Evolutionary conservation across 1,284 basidiomycete species (phyloP), one percentile per base, ranked within the genome.

Genomic region (Cutaneotrichosporon mucoides): DNA sequence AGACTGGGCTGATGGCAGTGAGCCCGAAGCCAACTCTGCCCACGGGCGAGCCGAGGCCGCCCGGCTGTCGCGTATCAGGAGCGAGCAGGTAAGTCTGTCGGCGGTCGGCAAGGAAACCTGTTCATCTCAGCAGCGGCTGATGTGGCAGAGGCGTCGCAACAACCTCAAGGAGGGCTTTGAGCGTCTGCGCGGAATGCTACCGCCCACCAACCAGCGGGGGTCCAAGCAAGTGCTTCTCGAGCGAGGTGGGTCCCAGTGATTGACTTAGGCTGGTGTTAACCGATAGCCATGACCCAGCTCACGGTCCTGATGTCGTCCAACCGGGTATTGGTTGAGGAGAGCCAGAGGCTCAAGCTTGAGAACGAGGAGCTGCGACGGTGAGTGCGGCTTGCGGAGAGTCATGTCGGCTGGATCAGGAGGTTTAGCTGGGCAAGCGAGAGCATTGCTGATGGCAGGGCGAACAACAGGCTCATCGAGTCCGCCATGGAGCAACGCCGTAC

Each of bases 221-320:
- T 89, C 87, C 83, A 92, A 93, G 80, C 87, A 90, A 55, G 88
- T 85, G 62, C 81, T 92, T 60, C 84, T 93, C 68, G 90, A 92
- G 72, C 85, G 90, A 69, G 89, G 89, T 90, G 69, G 62, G 83
- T 82, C 9, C 44, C 44, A 15, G n/a, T 2, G 3, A n/a, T n/a
- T n/a, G n/a, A n/a, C n/a, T n/a, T n/a, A n/a, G n/a, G n/a, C n/a
- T n/a, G n/a, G n/a, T n/a, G n/a, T n/a, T n/a, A n/a, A n/a, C n/a
- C n/a, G n/a, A n/a, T n/a, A n/a, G 49, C 49, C 6, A 16, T 51
- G 9, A 9, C 10, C 6, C 37, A 40, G 36, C 38, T 51, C 49
- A 37, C 35, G 37, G 11, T 37, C 3, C 38, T 51, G 16, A 38
- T 16, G 36, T 15, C 49, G 8, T 12, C 49, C 6, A 7, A 51